Evolutionary conservation across 2,329 filamentous ascomycete species (phyloP), one percentile per base, ranked within the genome.

Genomic region (Salinomyces thailandicus): DNA sequence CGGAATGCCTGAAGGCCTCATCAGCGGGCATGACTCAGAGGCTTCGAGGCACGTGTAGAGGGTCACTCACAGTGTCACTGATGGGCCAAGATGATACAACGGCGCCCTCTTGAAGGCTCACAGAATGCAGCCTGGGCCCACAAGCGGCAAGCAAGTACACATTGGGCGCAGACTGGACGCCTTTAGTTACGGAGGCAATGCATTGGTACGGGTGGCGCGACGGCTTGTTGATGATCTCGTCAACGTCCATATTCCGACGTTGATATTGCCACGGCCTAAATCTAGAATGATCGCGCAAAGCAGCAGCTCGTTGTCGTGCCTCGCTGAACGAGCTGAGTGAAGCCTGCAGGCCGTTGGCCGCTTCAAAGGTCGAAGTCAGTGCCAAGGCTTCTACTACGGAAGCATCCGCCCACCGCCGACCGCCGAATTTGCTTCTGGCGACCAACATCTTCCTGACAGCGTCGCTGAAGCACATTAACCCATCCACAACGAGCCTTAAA

Each of bases 91-190:
- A 65, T 29, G 73, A 76, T 13, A 84, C 57, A 35, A 75, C 64
- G 32, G 64, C 60, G 19, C 77, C 74, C 42, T 73, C 67, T n/a
- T 63, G 52, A 5, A 78, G 61, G 51, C 68, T 68, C 56, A 85
- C 80, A 2, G 76, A 73, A 52, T 84, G 73, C 36, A 95, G 73
- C 49, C 71, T 74, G 32, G 79, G 73, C 11, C 84, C 85, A 42
- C 78, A 77, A 17, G 84, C 82, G 24, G 81, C 82, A 48, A 93
- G 70, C 13, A 95, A 59, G 14, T 81, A 60, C 47, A 69, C 58
- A 11, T 52, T 3, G 6, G 9, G 17, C 18, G 44, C 45, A 18
- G 27, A 33, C n/a, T 22, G 24, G 24, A 26, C 34, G n/a, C 30
- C 33, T 24, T 42, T 34, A n/a, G n/a, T 17, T 8, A 44, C 50